Percentiles rank a stretch among this genome's conserved stretches.
Conservation (phyloP, 371 early-diverging fungal genomes). For the Syncephalis plumigaleata region DNA sequence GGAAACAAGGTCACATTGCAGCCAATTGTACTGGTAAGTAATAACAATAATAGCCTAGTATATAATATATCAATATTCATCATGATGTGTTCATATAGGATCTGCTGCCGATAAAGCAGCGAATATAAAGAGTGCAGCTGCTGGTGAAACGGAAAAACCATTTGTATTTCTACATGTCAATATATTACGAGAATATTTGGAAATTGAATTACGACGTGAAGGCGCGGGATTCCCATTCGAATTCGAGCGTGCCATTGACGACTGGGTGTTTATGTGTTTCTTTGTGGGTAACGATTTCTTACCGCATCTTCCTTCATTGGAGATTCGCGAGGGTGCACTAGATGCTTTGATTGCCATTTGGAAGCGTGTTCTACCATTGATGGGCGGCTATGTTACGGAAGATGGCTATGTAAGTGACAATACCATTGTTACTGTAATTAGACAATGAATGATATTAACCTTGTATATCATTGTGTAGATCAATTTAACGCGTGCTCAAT, state of each 20-base stretch:
- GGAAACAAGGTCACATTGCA: conserved; percentile 66
- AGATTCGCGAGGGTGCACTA: conserved; percentile 95
- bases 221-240: conserved; percentile 51
- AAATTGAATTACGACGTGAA: conserved; percentile 55
- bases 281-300: conserved; percentile 99
- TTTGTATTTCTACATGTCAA: conserved; percentile 81
- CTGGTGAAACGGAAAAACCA: conserved; percentile 36
- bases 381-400: conserved; percentile 78
- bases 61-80: not conserved
- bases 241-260: conserved; percentile 89
- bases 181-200: conserved; percentile 85
- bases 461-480: conserved; percentile 25
- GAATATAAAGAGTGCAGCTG: conserved; percentile 32
- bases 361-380: conserved; percentile 49
- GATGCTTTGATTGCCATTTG: conserved; percentile 77
- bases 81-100: conserved; percentile 6
- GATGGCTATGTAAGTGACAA: conserved; percentile 36
- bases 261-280: conserved; percentile 98
- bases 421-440: conserved; percentile 1
- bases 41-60: not conserved
- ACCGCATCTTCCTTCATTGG: conserved; percentile 95
- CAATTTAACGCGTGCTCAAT: conserved; percentile 56
- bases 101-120: conserved; percentile 39
- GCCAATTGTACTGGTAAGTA: conserved; percentile 50
- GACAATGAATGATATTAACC: not conserved